phyloP scores from a whole-genome alignment of 768 basidiomycete species.

The Kondoa subrosea region DNA sequence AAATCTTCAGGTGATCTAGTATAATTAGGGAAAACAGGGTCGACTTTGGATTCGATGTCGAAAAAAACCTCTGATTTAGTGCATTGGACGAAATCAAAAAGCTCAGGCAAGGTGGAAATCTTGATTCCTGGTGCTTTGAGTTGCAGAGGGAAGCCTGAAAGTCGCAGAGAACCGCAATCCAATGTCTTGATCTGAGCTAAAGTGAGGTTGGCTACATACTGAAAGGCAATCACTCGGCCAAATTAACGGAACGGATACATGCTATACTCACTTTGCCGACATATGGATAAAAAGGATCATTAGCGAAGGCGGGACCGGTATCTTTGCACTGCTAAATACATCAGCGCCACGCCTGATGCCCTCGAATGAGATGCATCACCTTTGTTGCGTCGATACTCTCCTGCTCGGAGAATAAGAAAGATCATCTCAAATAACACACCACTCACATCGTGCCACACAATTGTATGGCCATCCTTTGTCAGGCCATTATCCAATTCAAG shows the following conservation, averaged over 20 bases:
- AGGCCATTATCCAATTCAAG: conserved; percentile 19
- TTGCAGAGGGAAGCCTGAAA: conserved; percentile 12
- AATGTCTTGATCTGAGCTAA: conserved; percentile 22
- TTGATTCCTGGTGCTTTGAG: conserved; percentile 14
- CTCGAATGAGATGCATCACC: no score
- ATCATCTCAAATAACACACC: background rate
- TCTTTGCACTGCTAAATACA: no score
- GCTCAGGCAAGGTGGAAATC: conserved; percentile 14
- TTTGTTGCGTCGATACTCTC: conserved; percentile 9
- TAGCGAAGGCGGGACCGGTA: conserved; percentile 9
- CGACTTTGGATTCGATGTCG: conserved; percentile 20
- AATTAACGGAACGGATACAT: background rate
- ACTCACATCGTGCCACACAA: conserved; percentile 21
- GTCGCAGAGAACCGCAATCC: conserved; percentile 7
- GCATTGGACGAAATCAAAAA: conserved; percentile 18
- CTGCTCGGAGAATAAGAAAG: background rate
- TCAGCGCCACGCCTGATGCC: no score
- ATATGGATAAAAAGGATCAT: conserved; percentile 15
- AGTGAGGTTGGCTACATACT: conserved; percentile 21
- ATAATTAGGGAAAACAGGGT: conserved; percentile 8
- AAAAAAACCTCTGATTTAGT: conserved; percentile 14
- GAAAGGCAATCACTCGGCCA: background rate
- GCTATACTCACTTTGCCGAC: no score
- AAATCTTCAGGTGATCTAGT: conserved; percentile 19
- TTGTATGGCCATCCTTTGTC: conserved; percentile 11